Conservation (phyloP, 345 rosid species). For the Leavenworthia alabamica region DNA sequence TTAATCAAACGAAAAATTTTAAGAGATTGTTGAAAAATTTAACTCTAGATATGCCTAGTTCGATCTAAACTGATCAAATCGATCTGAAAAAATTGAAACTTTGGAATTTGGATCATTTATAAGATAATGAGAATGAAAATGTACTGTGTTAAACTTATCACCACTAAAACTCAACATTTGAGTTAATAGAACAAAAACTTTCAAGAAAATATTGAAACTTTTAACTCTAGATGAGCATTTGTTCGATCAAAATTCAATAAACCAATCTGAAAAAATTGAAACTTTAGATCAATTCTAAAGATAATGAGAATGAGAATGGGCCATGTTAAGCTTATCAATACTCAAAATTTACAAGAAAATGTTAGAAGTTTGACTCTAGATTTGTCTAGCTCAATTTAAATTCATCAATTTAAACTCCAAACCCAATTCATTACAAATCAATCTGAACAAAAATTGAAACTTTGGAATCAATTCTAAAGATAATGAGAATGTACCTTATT, state of each 20-base stretch:
- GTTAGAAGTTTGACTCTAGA: neutral
- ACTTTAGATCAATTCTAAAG: neutral
- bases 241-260: neutral
- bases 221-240: neutral
- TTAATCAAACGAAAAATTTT: too few species aligned
- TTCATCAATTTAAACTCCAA: neutral
- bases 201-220: neutral
- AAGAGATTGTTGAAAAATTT: neutral
- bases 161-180: slow-evolving; percentile 37
- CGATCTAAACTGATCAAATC: neutral
- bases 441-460: neutral
- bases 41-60: neutral
- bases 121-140: neutral
- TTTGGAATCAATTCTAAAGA: neutral
- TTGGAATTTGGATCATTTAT: neutral
- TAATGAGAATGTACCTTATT: slow-evolving; percentile 44
- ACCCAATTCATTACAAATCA: neutral
- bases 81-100: neutral
- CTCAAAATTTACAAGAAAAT: slow-evolving; percentile 31
- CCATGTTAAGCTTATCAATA: slow-evolving; percentile 63
- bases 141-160: slow-evolving; percentile 61
- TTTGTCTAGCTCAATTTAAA: neutral
- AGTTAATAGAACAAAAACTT: neutral
- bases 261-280: neutral
- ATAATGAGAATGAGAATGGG: slow-evolving; percentile 10